Base-by-base conservation (phyloP, 2,329 filamentous ascomycete genomes). In the Pseudomassariella vexata region DNA sequence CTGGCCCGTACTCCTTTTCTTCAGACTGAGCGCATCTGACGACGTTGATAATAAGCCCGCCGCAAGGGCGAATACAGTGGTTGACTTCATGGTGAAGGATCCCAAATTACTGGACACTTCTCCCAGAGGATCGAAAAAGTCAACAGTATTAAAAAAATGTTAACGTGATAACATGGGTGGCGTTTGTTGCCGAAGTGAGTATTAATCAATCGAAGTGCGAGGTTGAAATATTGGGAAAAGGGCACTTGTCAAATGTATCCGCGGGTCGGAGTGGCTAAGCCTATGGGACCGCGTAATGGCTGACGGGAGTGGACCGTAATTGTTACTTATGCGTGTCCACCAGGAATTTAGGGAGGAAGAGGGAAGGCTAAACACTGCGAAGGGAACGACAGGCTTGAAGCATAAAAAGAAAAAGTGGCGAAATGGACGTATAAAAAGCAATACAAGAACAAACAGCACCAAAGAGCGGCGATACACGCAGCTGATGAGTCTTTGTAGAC, bases 1-100 rank as follows among this genome's bases (percentile, higher is more conserved):
- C 14, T 48, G 35, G 17, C 30, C 30, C 14, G 38, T 38, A 18
- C 27, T 45, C 36, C 39, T 42, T 26, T 42, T 31, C 11, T 18
- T 42, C 41, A 52, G 24, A 34, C 47, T 48, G 34, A 50, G 44
- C 32, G 52, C 52, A 24, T 46, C 35, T 31, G 40, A 36, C 25
- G 47, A 29, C n/a, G 44, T 24, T 30, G 44, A 44, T 37, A 48
- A 38, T 24, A 52, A 33, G 38, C 45, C 44, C 28, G 49, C 50
- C 34, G 39, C 38, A 27, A 53, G 36, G 35, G 47, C 48, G 36
- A 45, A 41, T 17, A 47, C 33, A 25, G 44, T 40, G 27, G 39
- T 36, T 18, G 43, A 43, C 37, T 42, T 48, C 52, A 34, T 34
- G 6, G 24, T 34, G 24, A n/a, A n/a, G n/a, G n/a, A n/a, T n/a